Percentiles rank a stretch among this genome's conserved stretches.
Conservation (phyloP, 2,329 filamentous ascomycete species). For the Didymella pinodella region DNA sequence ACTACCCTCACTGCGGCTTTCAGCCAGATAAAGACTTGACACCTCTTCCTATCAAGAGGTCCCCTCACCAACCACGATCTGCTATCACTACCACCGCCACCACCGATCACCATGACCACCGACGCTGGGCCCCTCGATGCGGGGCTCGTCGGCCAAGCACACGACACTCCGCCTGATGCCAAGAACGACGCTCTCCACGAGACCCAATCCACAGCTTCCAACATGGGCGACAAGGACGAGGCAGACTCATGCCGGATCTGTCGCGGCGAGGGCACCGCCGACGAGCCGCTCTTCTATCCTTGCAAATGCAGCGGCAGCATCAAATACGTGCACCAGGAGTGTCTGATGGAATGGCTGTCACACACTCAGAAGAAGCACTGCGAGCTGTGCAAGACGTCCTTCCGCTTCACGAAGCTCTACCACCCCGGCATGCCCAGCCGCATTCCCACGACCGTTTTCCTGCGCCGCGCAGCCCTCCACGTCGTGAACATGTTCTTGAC, state of each 20-base stretch:
- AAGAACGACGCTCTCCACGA: conserved; percentile 16
- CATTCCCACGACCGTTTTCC: conserved; percentile 81
- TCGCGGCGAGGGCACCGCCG: conserved; percentile 80
- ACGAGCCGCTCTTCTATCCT: conserved; percentile 92
- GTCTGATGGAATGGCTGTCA: conserved; percentile 97
- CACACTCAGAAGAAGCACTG: conserved; percentile 99
- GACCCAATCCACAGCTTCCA: conserved; percentile 51
- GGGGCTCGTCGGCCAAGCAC: conserved; percentile 25
- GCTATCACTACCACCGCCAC: background rate
- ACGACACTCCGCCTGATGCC: conserved; percentile 11
- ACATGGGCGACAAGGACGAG: conserved; percentile 55
- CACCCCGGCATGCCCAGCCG: conserved; percentile 89
- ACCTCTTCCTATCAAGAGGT: background rate
- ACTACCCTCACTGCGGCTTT: conserved; percentile 28
- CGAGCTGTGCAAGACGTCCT: conserved; percentile 98
- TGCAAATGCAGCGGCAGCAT: conserved; percentile 99
- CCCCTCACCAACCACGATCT: background rate
- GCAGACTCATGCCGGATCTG: conserved; percentile 96
- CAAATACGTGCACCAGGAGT: conserved; percentile 97
- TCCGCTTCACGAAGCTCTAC: conserved; percentile 98
- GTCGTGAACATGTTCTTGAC: conserved; percentile 73
- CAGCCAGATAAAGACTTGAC: conserved; percentile 23
- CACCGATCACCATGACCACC: conserved; percentile 33
- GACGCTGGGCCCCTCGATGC: conserved; percentile 26
- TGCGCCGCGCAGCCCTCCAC: conserved; percentile 79